phyloP scores from a whole-genome alignment of 2,329 filamentous ascomycete species.

The Leptographium procerum region DNA sequence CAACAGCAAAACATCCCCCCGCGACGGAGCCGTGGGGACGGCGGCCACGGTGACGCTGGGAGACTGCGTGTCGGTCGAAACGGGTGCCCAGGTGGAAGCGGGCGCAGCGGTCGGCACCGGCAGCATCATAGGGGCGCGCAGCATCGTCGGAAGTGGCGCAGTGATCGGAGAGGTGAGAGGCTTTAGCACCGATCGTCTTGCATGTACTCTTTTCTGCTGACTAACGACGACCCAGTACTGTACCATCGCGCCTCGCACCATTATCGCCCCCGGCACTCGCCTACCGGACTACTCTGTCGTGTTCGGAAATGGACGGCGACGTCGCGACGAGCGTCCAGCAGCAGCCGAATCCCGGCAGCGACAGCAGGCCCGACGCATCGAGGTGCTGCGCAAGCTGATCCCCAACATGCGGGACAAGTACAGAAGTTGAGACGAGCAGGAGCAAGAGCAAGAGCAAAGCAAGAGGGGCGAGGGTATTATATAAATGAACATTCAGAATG shows the following conservation, averaged over 20 bases:
- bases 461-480: too few relatives aligned
- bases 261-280: conserved; percentile 43
- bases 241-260: conserved; percentile 55
- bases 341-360: conserved; percentile 52
- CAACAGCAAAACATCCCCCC: neutral
- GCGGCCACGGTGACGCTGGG: conserved; percentile 43
- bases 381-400: conserved; percentile 55
- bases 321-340: conserved; percentile 44
- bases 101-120: conserved; percentile 52
- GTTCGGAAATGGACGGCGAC: conserved; percentile 51
- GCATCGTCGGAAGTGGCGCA: conserved; percentile 47
- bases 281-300: conserved; percentile 59
- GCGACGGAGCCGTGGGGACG: neutral
- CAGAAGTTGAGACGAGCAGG: neutral
- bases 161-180: conserved; percentile 48
- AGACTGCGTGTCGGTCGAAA: conserved; percentile 52
- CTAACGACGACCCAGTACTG: conserved; percentile 49
- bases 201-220: neutral
- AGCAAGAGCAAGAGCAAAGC: too few relatives aligned
- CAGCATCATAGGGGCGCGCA: conserved; percentile 46
- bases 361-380: conserved; percentile 55
- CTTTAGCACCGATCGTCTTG: neutral
- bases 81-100: conserved; percentile 47
- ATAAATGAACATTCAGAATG: too few relatives aligned
- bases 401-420: conserved; percentile 39